Evolutionary conservation across 768 basidiomycete species (phyloP).

Genomic region (Rossbeevera mucosa): DNA sequence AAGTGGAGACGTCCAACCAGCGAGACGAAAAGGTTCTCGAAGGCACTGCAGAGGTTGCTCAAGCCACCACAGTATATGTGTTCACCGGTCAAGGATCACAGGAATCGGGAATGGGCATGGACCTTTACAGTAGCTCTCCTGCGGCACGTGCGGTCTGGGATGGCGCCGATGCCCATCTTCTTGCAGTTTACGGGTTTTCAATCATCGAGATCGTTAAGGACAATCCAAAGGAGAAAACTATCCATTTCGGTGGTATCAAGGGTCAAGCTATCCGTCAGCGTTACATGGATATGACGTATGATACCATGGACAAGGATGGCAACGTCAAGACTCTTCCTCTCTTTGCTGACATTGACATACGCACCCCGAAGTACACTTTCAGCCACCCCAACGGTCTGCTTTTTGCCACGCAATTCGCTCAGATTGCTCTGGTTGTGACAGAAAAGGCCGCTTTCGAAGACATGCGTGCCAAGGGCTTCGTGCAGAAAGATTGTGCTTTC

Average conservation of each 20-base stretch:
- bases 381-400: constrained; percentile 92
- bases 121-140: constrained; percentile 87
- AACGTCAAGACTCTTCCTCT: constrained; percentile 94
- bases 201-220: constrained; percentile 98
- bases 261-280: constrained; percentile 96
- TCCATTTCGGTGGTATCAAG: constrained; percentile 99
- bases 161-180: constrained; percentile 87
- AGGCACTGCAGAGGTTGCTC: constrained; percentile 89
- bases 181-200: constrained; percentile 95
- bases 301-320: constrained; percentile 94
- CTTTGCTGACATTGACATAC: constrained; percentile 91
- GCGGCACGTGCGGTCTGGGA: constrained; percentile 98
- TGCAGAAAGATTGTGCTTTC: constrained; percentile 89
- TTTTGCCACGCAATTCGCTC: constrained; percentile 97
- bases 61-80: constrained; percentile 90
- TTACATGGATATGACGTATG: constrained; percentile 99
- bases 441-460: constrained; percentile 99
- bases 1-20: constrained; percentile 79
- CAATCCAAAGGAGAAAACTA: constrained; percentile 96
- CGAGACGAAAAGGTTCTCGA: constrained; percentile 88
- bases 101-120: constrained; percentile 99
- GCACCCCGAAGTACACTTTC: constrained; percentile 97
- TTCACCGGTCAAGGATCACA: constrained; percentile 99
- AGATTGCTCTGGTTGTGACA: constrained; percentile 96
- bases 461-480: constrained; percentile 93